Percentiles rank a stretch among this genome's conserved stretches.
These are phyloP conservation scores for Pseudonitzschia delicatissima DNA, from an alignment of 108 stramenopile species.

Conservation along the genomic window DNA sequence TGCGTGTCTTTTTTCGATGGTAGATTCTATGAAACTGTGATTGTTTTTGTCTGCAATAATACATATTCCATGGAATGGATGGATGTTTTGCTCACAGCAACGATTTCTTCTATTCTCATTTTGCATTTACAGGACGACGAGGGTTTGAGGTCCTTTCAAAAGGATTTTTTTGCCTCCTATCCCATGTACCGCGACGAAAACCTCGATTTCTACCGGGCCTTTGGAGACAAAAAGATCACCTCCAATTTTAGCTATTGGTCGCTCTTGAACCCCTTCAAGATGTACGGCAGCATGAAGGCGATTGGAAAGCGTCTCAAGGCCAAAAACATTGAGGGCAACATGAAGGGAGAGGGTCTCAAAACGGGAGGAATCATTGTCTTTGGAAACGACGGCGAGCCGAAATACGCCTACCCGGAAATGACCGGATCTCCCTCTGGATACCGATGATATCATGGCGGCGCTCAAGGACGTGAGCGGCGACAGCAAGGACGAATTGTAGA, in stretches of 20 bases:
- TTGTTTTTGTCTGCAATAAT: neutral
- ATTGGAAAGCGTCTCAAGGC: conserved; percentile 40
- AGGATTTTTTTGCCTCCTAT: conserved; percentile 52
- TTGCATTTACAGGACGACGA: conserved; percentile 50
- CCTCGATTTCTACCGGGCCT: conserved; percentile 62
- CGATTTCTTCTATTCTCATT: neutral
- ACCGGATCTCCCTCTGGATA: conserved; percentile 55
- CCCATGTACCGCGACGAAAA: conserved; percentile 65
- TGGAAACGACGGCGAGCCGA: conserved; percentile 46
- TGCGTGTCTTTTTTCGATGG: conserved; percentile 1
- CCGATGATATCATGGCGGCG: conserved; percentile 54
- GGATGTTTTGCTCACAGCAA: neutral
- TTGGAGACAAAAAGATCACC: conserved; percentile 49
- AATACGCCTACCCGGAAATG: conserved; percentile 71
- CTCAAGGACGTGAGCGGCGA: conserved; percentile 28
- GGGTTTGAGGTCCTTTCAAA: conserved; percentile 64
- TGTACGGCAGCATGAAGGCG: conserved; percentile 7
- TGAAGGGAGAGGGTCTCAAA: conserved; percentile 74
- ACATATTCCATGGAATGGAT: neutral
- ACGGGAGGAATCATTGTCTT: conserved; percentile 81
- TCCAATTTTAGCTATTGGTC: conserved; percentile 10
- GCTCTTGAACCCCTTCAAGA: conserved; percentile 45
- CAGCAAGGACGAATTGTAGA: neutral
- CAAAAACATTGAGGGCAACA: conserved; percentile 72
- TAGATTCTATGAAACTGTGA: too few species aligned